Conservation (phyloP, 768 basidiomycete species). For the Kwoniella mangroviensis region DNA sequence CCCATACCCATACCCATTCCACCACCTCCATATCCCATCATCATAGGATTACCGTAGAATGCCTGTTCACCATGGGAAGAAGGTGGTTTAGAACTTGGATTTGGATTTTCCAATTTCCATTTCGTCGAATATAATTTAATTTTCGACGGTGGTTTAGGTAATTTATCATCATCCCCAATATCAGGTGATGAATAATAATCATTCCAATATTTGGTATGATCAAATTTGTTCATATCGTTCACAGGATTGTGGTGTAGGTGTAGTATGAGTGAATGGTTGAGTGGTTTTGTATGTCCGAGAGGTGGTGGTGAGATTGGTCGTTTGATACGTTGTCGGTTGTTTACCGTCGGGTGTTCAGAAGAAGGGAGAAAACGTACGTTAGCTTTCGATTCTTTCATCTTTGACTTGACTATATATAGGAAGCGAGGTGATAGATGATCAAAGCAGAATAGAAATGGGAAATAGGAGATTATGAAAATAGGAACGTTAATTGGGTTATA, state of each 20-base stretch:
- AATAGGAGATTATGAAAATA: background rate
- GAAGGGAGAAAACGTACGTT: slow-evolving; percentile 27
- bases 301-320: slow-evolving; percentile 18
- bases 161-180: slow-evolving; percentile 1
- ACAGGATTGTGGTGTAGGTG: background rate
- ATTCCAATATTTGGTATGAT: slow-evolving; percentile 24
- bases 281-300: slow-evolving; percentile 6
- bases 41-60: slow-evolving; percentile 34
- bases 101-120: slow-evolving; percentile 47
- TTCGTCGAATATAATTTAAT: slow-evolving; percentile 36
- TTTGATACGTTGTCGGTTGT: slow-evolving; percentile 4
- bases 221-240: background rate
- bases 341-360: slow-evolving; percentile 1
- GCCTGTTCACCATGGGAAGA: slow-evolving; percentile 30
- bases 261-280: slow-evolving; percentile 3
- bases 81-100: slow-evolving; percentile 29
- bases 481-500: background rate
- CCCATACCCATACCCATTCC: slow-evolving; percentile 26
- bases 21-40: slow-evolving; percentile 19
- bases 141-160: slow-evolving; percentile 35
- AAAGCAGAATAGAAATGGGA: background rate
- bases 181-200: slow-evolving; percentile 34
- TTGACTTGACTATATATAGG: background rate
- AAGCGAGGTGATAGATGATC: background rate
- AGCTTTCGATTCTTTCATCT: slow-evolving; percentile 1